A percentile compares a stretch with the other conserved stretches of the same genome.
Evolutionary conservation across 176 grass and related monocot species (phyloP).

Genomic region (Ensete ventricosum): DNA sequence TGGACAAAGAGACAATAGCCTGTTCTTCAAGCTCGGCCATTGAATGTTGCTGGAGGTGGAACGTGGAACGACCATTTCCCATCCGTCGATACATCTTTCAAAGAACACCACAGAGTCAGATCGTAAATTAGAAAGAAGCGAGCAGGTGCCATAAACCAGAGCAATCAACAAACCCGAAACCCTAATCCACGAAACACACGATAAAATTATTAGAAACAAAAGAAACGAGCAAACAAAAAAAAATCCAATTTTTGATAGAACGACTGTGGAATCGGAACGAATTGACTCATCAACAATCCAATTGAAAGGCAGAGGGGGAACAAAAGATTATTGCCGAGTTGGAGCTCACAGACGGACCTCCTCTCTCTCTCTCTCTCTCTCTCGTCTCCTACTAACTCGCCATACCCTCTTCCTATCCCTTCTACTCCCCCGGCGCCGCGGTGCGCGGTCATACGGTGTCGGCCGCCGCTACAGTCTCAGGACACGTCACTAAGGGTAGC

Average conservation of each 20-base stretch:
- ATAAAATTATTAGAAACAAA: too few species aligned
- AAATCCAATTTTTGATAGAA: not conserved
- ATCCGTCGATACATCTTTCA: conserved; percentile 71
- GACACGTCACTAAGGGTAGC: too few species aligned
- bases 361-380: not conserved
- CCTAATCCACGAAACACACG: not conserved
- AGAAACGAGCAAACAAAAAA: not conserved
- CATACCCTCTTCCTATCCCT: not conserved
- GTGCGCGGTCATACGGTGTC: not conserved
- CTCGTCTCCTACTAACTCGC: not conserved
- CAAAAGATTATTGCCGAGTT: not conserved
- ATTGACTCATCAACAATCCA: not conserved
- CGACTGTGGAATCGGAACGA: not conserved
- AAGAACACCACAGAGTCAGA: conserved; percentile 6
- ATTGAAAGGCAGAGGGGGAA: not conserved
- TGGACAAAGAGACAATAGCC: conserved; percentile 73
- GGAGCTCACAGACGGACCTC: conserved; percentile 20
- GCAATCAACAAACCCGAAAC: not conserved
- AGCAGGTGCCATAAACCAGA: too few species aligned
- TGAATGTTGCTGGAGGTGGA: conserved; percentile 39
- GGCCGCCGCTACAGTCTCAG: not conserved
- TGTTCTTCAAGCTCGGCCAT: conserved; percentile 71
- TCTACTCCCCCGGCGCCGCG: not conserved
- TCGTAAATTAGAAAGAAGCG: not conserved
- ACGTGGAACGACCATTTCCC: conserved; percentile 74